Evolutionary conservation across 371 early-diverging fungal genomes (phyloP).

Genomic region (Gilbertella persicaria): DNA sequence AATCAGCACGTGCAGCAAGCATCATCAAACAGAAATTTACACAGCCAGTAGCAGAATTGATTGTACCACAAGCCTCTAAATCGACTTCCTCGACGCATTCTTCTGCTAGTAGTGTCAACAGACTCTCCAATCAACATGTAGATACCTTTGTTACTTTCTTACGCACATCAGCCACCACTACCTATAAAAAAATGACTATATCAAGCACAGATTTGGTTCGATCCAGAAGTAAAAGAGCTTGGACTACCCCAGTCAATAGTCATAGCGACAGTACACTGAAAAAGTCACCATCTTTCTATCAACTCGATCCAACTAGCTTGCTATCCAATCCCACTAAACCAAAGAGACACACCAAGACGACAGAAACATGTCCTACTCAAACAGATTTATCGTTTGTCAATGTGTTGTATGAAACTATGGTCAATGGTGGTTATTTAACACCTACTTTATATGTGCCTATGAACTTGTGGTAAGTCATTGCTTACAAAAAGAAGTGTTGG

Average conservation of each 20-base stretch:
- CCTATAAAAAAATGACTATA: background rate
- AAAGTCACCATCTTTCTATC: background rate
- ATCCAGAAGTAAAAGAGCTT: constrained; percentile 2
- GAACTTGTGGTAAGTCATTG: constrained; percentile 31
- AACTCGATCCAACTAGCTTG: constrained; percentile 1
- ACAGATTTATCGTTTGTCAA: constrained; percentile 11
- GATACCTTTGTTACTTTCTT: background rate
- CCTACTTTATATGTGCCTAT: constrained; percentile 30
- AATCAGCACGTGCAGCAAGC: background rate
- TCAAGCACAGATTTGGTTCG: background rate
- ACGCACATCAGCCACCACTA: background rate
- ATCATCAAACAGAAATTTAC: background rate
- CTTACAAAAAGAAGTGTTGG: background rate
- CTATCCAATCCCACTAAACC: background rate
- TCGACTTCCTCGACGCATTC: too few relatives aligned
- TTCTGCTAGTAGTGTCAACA: too few relatives aligned
- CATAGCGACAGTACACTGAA: too few relatives aligned
- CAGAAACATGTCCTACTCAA: background rate
- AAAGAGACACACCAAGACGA: background rate
- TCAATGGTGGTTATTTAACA: constrained; percentile 35
- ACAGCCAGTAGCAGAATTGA: too few relatives aligned
- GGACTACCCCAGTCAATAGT: too few relatives aligned
- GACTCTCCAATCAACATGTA: background rate
- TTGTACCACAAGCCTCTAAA: too few relatives aligned
- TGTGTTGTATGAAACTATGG: constrained; percentile 23